Evolutionary conservation across 2,329 filamentous ascomycete species (phyloP).

Genomic region (Exophiala bonariae): DNA sequence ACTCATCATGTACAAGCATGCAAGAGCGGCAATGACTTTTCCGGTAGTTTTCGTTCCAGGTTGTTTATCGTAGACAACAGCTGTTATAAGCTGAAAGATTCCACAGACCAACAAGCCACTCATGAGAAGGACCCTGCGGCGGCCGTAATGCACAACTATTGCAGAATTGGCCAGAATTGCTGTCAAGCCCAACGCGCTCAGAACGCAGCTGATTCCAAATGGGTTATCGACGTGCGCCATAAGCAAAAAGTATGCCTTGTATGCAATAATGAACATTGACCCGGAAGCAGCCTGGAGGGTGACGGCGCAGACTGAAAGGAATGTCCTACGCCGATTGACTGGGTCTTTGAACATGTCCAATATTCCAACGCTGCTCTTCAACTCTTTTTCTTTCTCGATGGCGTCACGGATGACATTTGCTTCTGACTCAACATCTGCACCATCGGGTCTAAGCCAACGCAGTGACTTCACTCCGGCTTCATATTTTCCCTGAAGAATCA

Average conservation of each 20-base stretch:
- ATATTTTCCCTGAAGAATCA: constrained; percentile 31
- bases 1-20: constrained; percentile 53
- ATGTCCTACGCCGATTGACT: constrained; percentile 52
- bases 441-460: constrained; percentile 37
- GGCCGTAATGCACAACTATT: constrained; percentile 54
- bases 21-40: constrained; percentile 50
- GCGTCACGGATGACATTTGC: constrained; percentile 35
- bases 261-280: constrained; percentile 58
- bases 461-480: constrained; percentile 37
- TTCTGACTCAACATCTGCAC: constrained; percentile 32
- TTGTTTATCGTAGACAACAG: constrained; percentile 52
- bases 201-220: constrained; percentile 58
- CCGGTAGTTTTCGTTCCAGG: constrained; percentile 35
- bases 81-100: constrained; percentile 55
- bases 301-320: constrained; percentile 49
- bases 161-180: constrained; percentile 55
- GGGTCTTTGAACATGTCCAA: constrained; percentile 53
- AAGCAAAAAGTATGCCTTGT: constrained; percentile 60
- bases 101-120: constrained; percentile 54
- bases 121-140: constrained; percentile 54
- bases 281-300: constrained; percentile 55
- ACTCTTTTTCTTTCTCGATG: constrained; percentile 35
- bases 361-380: constrained; percentile 37
- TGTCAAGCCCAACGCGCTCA: constrained; percentile 54
- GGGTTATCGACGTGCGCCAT: constrained; percentile 57